phyloP scores from a whole-genome alignment of 1,284 basidiomycete genomes.

The Malassezia japonica region DNA sequence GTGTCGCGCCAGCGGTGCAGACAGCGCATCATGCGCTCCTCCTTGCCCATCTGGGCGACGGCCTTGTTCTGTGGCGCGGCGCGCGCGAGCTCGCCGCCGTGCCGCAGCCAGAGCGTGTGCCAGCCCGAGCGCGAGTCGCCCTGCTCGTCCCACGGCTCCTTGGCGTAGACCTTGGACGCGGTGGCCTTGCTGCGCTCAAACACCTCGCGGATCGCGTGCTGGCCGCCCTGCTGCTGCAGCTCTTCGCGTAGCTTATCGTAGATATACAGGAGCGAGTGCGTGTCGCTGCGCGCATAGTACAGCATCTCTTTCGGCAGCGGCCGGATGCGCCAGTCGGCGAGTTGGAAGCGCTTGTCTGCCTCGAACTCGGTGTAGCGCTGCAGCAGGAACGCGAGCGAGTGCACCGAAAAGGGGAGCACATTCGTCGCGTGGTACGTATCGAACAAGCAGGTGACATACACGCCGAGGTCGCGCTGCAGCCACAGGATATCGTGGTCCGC shows the following conservation, averaged over 20 bases:
- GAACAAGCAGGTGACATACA: constrained; percentile 88
- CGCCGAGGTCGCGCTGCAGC: constrained; percentile 88
- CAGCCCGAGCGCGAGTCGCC: constrained; percentile 40
- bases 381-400: constrained; percentile 74
- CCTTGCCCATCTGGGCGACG: constrained; percentile 37
- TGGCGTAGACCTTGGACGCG: constrained; percentile 39
- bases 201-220: constrained; percentile 49
- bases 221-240: constrained; percentile 53
- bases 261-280: constrained; percentile 83
- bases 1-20: constrained; percentile 79
- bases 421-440: constrained; percentile 93
- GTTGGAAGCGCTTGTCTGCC: constrained; percentile 91
- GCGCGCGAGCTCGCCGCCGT: constrained; percentile 49
- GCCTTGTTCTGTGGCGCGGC: constrained; percentile 23
- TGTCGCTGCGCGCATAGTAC: constrained; percentile 84
- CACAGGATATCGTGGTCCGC: constrained; percentile 88
- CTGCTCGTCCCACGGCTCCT: constrained; percentile 39
- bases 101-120: constrained; percentile 33
- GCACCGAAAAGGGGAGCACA: constrained; percentile 60
- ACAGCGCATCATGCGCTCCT: constrained; percentile 57
- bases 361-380: constrained; percentile 78
- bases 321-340: constrained; percentile 90
- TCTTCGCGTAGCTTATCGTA: constrained; percentile 86
- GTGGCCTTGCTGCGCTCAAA: constrained; percentile 35
- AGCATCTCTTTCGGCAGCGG: constrained; percentile 83